Conservation (phyloP, 163 green algal species). For the Trebouxiophyceae sp. region DNA sequence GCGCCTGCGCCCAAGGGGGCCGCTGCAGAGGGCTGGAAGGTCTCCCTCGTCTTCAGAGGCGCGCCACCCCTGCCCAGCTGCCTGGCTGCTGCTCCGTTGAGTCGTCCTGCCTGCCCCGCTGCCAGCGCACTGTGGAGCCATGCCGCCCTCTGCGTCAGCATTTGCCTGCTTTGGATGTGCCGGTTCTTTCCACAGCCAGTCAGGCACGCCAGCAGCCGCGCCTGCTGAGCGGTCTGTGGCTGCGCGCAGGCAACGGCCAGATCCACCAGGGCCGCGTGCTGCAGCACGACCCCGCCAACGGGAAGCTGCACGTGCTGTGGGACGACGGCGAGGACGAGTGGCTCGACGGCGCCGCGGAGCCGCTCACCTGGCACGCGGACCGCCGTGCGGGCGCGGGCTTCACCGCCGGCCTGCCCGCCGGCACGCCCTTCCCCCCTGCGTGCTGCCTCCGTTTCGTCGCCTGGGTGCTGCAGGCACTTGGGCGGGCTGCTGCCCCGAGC, state of each 20-base stretch:
- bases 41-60: slow-evolving; percentile 36
- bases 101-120: too few species aligned
- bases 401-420: not conserved
- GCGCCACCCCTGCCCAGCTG: too few species aligned
- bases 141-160: too few species aligned
- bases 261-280: slow-evolving; percentile 20
- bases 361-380: slow-evolving; percentile 14
- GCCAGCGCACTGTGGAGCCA: too few species aligned
- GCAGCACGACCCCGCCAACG: slow-evolving; percentile 11
- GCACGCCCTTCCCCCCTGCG: too few species aligned
- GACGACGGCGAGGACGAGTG: slow-evolving; percentile 48
- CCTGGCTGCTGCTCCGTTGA: too few species aligned
- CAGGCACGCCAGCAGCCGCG: too few species aligned
- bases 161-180: too few species aligned
- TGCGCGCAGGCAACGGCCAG: slow-evolving; percentile 4
- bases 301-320: slow-evolving; percentile 27
- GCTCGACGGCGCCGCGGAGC: slow-evolving; percentile 17
- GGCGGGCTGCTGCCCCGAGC: too few species aligned
- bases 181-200: too few species aligned
- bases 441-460: too few species aligned
- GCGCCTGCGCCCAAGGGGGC: not conserved
- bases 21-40: slow-evolving; percentile 48
- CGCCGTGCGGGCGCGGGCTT: not conserved
- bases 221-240: not conserved
- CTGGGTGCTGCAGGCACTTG: too few species aligned